Conservation (phyloP, 352 stramenopile species). For the Thalassiosira oceanica region DNA sequence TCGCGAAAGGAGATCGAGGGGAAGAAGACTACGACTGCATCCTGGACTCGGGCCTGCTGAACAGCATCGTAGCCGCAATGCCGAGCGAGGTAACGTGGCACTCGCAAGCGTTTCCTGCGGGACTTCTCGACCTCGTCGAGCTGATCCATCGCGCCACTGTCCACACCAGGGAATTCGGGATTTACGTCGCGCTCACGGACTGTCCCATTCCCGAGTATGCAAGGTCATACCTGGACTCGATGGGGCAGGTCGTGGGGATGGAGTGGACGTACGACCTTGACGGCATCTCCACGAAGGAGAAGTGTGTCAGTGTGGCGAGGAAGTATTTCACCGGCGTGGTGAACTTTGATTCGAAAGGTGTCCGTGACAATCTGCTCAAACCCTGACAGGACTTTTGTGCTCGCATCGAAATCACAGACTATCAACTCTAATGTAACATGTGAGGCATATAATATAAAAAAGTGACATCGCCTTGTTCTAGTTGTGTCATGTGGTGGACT, state of each 20-base stretch:
- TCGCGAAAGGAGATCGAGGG: no score
- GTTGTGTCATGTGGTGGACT: no score
- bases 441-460: no score
- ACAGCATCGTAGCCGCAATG: constrained; percentile 9
- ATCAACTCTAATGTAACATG: no score
- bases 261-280: constrained; percentile 21
- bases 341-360: constrained; percentile 7
- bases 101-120: constrained; percentile 1
- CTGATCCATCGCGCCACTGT: constrained; percentile 1
- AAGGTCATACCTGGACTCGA: constrained; percentile 15
- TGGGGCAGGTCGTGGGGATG: constrained; percentile 22
- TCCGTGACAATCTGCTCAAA: constrained; percentile 13
- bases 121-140: constrained; percentile 2
- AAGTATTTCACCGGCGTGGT: constrained; percentile 14
- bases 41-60: constrained; percentile 15
- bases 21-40: constrained; percentile 17
- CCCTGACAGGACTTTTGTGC: no score
- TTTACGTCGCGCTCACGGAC: constrained; percentile 19
- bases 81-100: constrained; percentile 13
- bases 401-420: no score
- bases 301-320: constrained; percentile 8
- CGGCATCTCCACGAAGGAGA: constrained; percentile 4
- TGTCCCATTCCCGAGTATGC: constrained; percentile 5
- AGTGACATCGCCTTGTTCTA: no score
- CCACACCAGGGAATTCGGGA: constrained; percentile 19